phyloP scores from a whole-genome alignment of 352 stramenopile genomes.

The Pelagophyceae sp. region DNA sequence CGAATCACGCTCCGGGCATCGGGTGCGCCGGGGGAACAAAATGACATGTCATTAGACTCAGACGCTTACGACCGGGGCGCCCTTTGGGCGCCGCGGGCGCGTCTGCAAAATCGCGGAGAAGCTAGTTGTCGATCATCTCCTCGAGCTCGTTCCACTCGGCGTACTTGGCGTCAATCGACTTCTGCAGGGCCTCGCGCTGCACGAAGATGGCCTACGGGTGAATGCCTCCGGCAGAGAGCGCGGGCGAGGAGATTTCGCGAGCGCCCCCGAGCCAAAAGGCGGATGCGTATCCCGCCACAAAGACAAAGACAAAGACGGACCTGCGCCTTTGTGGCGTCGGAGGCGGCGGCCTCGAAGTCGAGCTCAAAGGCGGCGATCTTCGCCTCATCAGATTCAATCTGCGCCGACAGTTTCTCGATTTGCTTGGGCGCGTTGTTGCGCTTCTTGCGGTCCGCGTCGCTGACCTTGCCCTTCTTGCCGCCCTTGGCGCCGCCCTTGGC shows the following conservation, averaged over 20 bases:
- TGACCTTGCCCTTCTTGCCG: neutral
- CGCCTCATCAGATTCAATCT: neutral
- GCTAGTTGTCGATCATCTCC: no score
- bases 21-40: no score
- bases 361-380: neutral
- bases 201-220: no score
- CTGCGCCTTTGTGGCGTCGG: neutral
- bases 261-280: no score
- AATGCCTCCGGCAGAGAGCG: no score
- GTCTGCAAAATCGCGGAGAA: no score
- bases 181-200: neutral
- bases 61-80: no score
- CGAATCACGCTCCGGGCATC: no score
- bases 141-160: slow-evolving; percentile 10
- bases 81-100: no score
- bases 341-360: neutral
- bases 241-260: neutral
- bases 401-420: neutral
- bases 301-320: no score
- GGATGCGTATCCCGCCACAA: no score
- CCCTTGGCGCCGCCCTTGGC: neutral
- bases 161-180: slow-evolving; percentile 1
- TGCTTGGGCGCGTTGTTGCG: neutral
- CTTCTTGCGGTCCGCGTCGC: neutral
- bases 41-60: no score